phyloP scores from a whole-genome alignment of 2,329 filamentous ascomycete species.

The Dactylellina cionopaga region DNA sequence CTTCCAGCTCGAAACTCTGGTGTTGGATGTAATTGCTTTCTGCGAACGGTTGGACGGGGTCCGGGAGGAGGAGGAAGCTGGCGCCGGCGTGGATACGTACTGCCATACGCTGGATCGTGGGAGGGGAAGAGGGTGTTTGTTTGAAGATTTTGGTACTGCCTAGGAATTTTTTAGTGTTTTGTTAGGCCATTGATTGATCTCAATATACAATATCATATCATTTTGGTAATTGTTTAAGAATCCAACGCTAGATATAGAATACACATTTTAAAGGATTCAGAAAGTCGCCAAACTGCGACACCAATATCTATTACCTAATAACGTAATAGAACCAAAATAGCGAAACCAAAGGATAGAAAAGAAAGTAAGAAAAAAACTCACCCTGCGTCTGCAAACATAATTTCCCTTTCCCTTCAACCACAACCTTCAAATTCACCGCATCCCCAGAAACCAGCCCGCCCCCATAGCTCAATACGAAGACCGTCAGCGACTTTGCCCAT shows the following conservation, averaged over 20 bases:
- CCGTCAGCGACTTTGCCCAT: slow-evolving; percentile 74
- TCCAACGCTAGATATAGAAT: background rate
- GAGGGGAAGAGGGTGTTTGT: slow-evolving; percentile 68
- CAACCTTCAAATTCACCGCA: slow-evolving; percentile 71
- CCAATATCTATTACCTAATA: slow-evolving; percentile 24
- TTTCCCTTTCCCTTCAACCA: slow-evolving; percentile 53
- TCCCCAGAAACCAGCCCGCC: slow-evolving; percentile 92
- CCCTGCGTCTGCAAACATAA: slow-evolving; percentile 60
- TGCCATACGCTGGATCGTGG: slow-evolving; percentile 69
- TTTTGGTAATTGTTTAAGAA: background rate
- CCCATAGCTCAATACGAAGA: slow-evolving; percentile 93
- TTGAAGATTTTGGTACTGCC: slow-evolving; percentile 98
- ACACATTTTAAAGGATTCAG: too few species aligned
- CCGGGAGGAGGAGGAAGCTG: slow-evolving; percentile 77
- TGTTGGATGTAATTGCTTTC: slow-evolving; percentile 83
- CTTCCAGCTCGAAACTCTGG: slow-evolving; percentile 76
- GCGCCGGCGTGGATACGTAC: slow-evolving; percentile 66
- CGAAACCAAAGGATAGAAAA: background rate
- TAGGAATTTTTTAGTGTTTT: too few species aligned
- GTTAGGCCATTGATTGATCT: too few species aligned
- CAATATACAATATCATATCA: slow-evolving; percentile 13
- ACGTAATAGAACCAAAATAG: background rate
- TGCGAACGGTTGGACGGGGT: slow-evolving; percentile 91
- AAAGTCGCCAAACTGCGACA: too few species aligned
- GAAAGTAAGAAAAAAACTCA: slow-evolving; percentile 7